Percentiles rank a stretch among this genome's conserved stretches.
phyloP scores from a whole-genome alignment of 257 asterid species.

The Nemophila menziesii region DNA sequence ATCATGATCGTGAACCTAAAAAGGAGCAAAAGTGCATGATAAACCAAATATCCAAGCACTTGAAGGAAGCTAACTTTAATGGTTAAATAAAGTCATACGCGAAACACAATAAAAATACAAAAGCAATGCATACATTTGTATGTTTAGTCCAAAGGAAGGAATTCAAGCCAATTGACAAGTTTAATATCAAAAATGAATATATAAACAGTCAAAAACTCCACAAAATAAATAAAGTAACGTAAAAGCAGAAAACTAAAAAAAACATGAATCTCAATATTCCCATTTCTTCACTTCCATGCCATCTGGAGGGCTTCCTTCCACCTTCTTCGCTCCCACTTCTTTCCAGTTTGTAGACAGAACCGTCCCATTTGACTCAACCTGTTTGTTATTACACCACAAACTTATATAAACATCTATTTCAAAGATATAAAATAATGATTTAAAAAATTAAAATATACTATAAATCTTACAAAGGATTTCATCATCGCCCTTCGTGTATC shows the following conservation, averaged over 20 bases:
- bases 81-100: too few species aligned
- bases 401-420: background rate
- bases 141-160: too few species aligned
- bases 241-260: background rate
- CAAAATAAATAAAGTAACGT: background rate
- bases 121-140: too few species aligned
- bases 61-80: too few species aligned
- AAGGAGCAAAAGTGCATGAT: too few species aligned
- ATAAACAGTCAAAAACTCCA: background rate
- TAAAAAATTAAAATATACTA: background rate
- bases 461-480: conserved; percentile 82
- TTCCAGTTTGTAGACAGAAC: conserved; percentile 89
- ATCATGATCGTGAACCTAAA: too few species aligned
- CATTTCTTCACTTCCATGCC: conserved; percentile 97
- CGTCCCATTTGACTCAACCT: conserved; percentile 85
- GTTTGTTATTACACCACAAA: conserved; percentile 5
- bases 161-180: too few species aligned
- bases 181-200: too few species aligned
- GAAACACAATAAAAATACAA: too few species aligned
- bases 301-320: conserved; percentile 90
- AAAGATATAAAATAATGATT: background rate
- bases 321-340: conserved; percentile 79
- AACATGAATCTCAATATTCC: conserved; percentile 34
- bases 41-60: too few species aligned
- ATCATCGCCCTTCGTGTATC: conserved; percentile 96